Conservation (phyloP, 495 filamentous ascomycete genomes). For the Penicillium herquei region DNA sequence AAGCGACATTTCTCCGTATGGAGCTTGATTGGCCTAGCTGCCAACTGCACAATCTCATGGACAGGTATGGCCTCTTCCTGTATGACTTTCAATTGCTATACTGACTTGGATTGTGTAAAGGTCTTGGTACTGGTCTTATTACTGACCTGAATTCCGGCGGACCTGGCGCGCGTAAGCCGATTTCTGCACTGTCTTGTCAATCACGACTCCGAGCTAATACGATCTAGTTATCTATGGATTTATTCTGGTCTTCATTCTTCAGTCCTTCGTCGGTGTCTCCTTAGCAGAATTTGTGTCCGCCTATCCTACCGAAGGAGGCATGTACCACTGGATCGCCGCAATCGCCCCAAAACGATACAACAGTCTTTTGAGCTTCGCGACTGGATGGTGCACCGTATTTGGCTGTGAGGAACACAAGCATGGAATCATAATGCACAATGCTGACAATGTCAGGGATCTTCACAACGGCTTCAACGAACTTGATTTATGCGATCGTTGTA, state of each 20-base stretch:
- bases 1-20: constrained; percentile 40
- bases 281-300: constrained; percentile 56
- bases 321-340: constrained; percentile 56
- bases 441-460: constrained; percentile 34
- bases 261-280: constrained; percentile 47
- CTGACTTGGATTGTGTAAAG: constrained; percentile 8
- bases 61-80: constrained; percentile 22
- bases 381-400: constrained; percentile 41
- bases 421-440: not conserved
- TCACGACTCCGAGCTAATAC: not conserved
- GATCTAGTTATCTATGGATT: constrained; percentile 41
- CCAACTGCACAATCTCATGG: constrained; percentile 43
- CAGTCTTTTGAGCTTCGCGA: constrained; percentile 37
- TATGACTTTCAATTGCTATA: too few species aligned
- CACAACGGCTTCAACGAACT: constrained; percentile 41
- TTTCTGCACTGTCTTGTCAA: not conserved
- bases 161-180: constrained; percentile 32
- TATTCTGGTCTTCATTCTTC: constrained; percentile 48
- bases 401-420: constrained; percentile 27
- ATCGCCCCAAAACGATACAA: constrained; percentile 46
- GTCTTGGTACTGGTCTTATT: constrained; percentile 39
- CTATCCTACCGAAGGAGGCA: constrained; percentile 51
- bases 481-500: constrained; percentile 35
- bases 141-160: constrained; percentile 41
- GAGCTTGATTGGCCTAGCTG: constrained; percentile 40